Percentiles rank a stretch among this genome's conserved stretches.
phyloP scores from a whole-genome alignment of 2,329 filamentous ascomycete genomes.

The Hymenoscyphus albidus region DNA sequence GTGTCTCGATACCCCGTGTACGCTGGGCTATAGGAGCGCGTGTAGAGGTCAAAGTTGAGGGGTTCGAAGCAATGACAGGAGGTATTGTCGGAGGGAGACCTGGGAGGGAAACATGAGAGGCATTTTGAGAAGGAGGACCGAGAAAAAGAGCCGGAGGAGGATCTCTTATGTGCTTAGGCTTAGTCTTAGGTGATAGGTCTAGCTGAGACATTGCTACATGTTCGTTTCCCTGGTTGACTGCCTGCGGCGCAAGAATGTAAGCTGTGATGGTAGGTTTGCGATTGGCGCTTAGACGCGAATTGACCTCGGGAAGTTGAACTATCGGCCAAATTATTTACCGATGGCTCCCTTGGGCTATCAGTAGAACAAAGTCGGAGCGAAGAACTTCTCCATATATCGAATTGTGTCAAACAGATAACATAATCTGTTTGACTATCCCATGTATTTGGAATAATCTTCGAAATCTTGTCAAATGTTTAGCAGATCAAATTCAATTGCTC shows the following conservation, averaged over 20 bases:
- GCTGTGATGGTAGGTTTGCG: neutral
- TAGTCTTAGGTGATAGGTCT: constrained; percentile 34
- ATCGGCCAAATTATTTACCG: neutral
- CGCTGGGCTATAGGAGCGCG: constrained; percentile 29
- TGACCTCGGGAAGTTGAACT: neutral
- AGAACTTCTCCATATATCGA: neutral
- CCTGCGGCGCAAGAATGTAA: constrained; percentile 7
- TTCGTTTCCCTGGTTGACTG: constrained; percentile 11
- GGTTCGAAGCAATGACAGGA: constrained; percentile 33
- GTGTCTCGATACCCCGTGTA: constrained; percentile 15
- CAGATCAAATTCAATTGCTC: no score
- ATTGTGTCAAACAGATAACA: neutral
- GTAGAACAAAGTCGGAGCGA: neutral
- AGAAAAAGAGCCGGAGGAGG: constrained; percentile 77
- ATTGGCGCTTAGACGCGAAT: constrained; percentile 4
- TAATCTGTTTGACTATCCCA: neutral
- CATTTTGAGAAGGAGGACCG: constrained; percentile 73
- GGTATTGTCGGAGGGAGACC: constrained; percentile 47
- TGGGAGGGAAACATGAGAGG: constrained; percentile 62
- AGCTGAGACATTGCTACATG: constrained; percentile 25
- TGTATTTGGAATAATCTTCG: neutral
- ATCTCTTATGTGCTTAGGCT: constrained; percentile 50
- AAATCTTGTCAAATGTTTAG: neutral
- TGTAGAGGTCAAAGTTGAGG: constrained; percentile 22
- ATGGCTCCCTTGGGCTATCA: neutral